Evolutionary conservation across 257 asterid genomes (phyloP), one percentile per base, ranked within the genome.

Genomic region (Knoxia roxburghii): DNA sequence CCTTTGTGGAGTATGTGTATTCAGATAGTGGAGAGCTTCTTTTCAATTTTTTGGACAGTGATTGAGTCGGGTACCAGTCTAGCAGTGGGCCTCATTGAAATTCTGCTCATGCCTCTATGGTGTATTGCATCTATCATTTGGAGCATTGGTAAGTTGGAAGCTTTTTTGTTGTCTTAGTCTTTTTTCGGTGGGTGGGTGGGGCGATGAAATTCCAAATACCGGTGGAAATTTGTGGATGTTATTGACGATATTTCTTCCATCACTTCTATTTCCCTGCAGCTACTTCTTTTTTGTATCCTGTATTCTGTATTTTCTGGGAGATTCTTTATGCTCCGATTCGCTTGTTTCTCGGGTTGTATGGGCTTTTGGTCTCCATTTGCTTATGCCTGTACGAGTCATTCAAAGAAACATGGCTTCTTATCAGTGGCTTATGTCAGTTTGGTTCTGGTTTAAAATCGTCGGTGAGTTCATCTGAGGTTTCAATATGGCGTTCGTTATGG

Each of bases 401-500:
- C 52, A 72, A 75, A 72, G 92, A 88, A 65, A 12, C 82, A 12
- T 84, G 82, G 92, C 68, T 79, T 69, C 55, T 83, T 45, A 65
- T 78, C 26, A 84, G 96, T 77, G 76, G 94, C 85, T 67, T 87
- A 68, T 83, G 87, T 68, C 81, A 78, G 77, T 71, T 88, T 40
- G 78, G 82, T 63, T 78, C 88, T 68, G 85, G 75, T 56, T 43
- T 69, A 48, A 69, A 45, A 78, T 74, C 97, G 58, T 81, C 97
- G 3, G 95, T 88, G 71, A 78, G 79, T 78, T 80, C 95, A 20
- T 75, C 82, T 0, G 89, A 85, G 77, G 86, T 83, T 59, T 94
- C 99, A 45, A 35, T 88, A 62, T 88, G 89, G 96, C 96, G 93
- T 37, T 84, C 97, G 43, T 92, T 94, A 35, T 94, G 99, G 99